Base-by-base conservation (phyloP, 495 filamentous ascomycete species). In the Apodospora peruviana region DNA sequence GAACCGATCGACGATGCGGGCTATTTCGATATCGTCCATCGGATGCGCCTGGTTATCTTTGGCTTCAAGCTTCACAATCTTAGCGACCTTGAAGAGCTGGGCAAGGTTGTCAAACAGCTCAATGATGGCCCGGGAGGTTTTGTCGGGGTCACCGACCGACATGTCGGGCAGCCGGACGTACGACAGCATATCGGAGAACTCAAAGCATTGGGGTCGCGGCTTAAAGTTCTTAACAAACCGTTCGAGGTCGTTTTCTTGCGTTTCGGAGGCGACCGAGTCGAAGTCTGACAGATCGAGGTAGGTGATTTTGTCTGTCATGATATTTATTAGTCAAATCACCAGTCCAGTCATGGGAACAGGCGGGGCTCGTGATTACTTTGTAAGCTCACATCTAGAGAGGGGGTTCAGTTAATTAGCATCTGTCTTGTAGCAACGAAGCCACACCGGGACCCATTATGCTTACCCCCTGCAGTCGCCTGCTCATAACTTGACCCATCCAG, bases 171-270 rank as follows among this genome's bases (percentile, higher is more conserved):
- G 29, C 10, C 43, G 14, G 7, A 45, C 43, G 19, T 45, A 45
- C 10, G 43, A 45, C 4, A 45, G 27, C 43, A 45, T 45, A 18
- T 45, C 43, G 25, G 43, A 45, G n/a, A 45, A 45, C 43, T 45
- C 43, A 17, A 45, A 45, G 17, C 43, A 45, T 4, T 35, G 5
- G 11, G 25, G 4, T 5, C 43, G 43, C 11, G 43, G 43, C 10
- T 35, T 45, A 17, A 45, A 45, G 27, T 45, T 45, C 9, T 45
- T 45, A 10, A 45, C 43, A 20, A 45, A 45, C 10, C 43, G 43
- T 17, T 45, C 43, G 17, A 45, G 17, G 29, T 45, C 43, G 29
- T 34, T 45, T 21, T 45, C 43, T 17, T 45, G 43, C 3, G 25
- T 8, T 1, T 27, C 43, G 4, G 25, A 18, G 17, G 43, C 24